Evolutionary conservation across 2,329 filamentous ascomycete species (phyloP).

Genomic region (Xylaria sp.): DNA sequence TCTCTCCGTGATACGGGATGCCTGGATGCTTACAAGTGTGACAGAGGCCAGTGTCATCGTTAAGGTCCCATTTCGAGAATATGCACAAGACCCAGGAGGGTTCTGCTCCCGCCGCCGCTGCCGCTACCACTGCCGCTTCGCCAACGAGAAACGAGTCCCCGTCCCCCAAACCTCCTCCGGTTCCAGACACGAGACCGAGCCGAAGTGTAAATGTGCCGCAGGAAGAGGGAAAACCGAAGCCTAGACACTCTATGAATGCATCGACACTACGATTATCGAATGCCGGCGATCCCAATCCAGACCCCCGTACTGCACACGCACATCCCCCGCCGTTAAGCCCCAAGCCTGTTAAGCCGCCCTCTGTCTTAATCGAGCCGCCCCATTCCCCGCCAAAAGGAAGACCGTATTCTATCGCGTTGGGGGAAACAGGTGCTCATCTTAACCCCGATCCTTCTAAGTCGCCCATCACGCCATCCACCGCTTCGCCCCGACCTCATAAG

Average conservation of each 20-base stretch:
- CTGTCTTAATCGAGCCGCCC: conserved; percentile 71
- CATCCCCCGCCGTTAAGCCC: conserved; percentile 49
- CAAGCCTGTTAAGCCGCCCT: conserved; percentile 56
- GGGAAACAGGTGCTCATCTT: conserved; percentile 48
- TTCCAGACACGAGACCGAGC: conserved; percentile 37
- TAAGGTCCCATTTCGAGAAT: conserved; percentile 81
- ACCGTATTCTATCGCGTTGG: conserved; percentile 37
- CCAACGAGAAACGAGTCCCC: conserved; percentile 38
- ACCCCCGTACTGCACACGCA: conserved; percentile 48
- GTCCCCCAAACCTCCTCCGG: conserved; percentile 38
- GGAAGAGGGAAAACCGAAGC: conserved; percentile 32
- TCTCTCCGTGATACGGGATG: conserved; percentile 10
- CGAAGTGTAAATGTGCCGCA: conserved; percentile 31
- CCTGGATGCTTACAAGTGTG: conserved; percentile 30
- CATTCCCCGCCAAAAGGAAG: conserved; percentile 65
- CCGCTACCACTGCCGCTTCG: conserved; percentile 38
- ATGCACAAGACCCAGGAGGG: conserved; percentile 58
- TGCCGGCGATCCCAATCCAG: conserved; percentile 27
- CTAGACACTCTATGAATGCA: conserved; percentile 22
- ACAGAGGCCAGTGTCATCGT: conserved; percentile 79
- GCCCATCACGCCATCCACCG: conserved; percentile 43
- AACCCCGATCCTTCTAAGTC: conserved; percentile 50
- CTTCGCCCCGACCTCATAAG: conserved; percentile 51
- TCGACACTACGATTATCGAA: conserved; percentile 27
- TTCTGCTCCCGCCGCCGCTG: too few species aligned